Percentiles rank a stretch among this genome's conserved stretches.
These are phyloP conservation scores for Lecanosticta acicola DNA, from an alignment of 2,329 filamentous ascomycete species.

Conservation along the genomic window DNA sequence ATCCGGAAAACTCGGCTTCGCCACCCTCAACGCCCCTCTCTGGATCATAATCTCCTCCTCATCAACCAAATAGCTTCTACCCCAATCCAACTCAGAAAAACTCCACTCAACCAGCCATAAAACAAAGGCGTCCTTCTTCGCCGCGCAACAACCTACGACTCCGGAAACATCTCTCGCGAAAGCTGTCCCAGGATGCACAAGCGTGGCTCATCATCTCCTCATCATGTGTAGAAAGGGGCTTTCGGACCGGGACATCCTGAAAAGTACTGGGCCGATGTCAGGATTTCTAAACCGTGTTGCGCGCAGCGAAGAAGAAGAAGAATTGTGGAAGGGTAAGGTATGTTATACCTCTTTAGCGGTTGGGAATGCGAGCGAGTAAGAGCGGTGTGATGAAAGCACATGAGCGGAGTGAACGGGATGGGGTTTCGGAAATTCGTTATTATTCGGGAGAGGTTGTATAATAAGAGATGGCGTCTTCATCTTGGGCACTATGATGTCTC, in stretches of 20 bases:
- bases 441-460: conserved; percentile 37
- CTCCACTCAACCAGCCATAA: conserved; percentile 12
- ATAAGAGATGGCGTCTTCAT: conserved; percentile 45
- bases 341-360: conserved; percentile 46
- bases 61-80: conserved; percentile 26
- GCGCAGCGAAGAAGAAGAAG: conserved; percentile 34
- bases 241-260: conserved; percentile 38
- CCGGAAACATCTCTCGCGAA: conserved; percentile 29
- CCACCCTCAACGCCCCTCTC: conserved; percentile 40
- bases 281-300: conserved; percentile 41
- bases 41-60: conserved; percentile 34
- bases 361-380: conserved; percentile 35
- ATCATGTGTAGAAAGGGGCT: conserved; percentile 41
- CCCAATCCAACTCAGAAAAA: too few relatives aligned
- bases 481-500: conserved; percentile 39
- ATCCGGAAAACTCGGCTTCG: conserved; percentile 43
- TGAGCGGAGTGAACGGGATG: conserved; percentile 34
- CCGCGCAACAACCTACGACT: conserved; percentile 38
- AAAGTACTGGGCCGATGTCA: conserved; percentile 37
- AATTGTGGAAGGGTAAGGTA: conserved; percentile 33
- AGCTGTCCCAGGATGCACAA: conserved; percentile 36
- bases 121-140: conserved; percentile 32
- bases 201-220: conserved; percentile 44
- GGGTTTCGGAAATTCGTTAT: conserved; percentile 35
- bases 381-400: conserved; percentile 44